Conservation (phyloP, 1,284 basidiomycete genomes). For the Puccinia triticina region DNA sequence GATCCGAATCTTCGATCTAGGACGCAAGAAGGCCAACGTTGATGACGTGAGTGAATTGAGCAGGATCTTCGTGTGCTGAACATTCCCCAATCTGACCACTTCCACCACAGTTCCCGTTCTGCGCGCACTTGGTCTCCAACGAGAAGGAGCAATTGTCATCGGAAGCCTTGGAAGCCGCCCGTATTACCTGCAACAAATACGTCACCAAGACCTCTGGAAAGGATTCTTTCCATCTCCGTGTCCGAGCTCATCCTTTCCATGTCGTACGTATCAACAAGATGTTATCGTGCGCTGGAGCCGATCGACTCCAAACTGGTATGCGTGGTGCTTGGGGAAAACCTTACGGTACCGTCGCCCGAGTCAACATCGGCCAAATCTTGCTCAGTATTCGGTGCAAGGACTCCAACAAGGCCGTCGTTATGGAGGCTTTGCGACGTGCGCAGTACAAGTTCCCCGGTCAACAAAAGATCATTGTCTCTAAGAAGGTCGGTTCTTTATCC, state of each 20-base stretch:
- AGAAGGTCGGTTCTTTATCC: conserved; percentile 18
- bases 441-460: conserved; percentile 74
- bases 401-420: conserved; percentile 79
- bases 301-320: conserved; percentile 98
- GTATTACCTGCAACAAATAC: conserved; percentile 99
- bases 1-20: conserved; percentile 91
- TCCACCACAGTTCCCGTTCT: conserved; percentile 56
- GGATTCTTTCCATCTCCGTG: conserved; percentile 97
- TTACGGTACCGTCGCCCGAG: conserved; percentile 90
- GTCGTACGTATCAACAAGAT: conserved; percentile 99
- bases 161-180: conserved; percentile 95
- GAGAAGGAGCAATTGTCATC: conserved; percentile 97
- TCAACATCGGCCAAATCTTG: conserved; percentile 96
- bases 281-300: conserved; percentile 98
- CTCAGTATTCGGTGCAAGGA: conserved; percentile 95
- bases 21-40: conserved; percentile 84
- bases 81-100: conserved; percentile 61
- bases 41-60: conserved; percentile 80
- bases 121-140: conserved; percentile 89
- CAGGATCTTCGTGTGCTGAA: not conserved
- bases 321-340: conserved; percentile 99
- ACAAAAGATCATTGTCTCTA: conserved; percentile 51
- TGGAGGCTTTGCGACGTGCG: conserved; percentile 93
- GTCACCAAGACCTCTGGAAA: conserved; percentile 97
- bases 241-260: conserved; percentile 98